Percentiles rank a stretch among this genome's conserved stretches.
Evolutionary conservation across 2,329 filamentous ascomycete genomes (phyloP).

Genomic region (Hortaea werneckii): DNA sequence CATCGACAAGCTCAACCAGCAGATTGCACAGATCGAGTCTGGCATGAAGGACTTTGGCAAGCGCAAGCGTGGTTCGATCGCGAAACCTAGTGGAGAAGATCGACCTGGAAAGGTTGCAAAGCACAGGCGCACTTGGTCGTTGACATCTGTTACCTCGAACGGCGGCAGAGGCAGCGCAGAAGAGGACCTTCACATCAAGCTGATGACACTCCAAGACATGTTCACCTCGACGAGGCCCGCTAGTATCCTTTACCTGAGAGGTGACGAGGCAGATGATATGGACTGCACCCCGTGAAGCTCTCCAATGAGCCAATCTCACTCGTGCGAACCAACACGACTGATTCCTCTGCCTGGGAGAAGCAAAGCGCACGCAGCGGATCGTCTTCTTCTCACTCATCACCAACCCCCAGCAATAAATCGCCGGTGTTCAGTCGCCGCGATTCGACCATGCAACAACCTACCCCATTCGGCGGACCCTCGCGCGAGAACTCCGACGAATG

Average conservation of each 20-base stretch:
- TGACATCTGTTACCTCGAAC: conserved; percentile 57
- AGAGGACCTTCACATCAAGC: conserved; percentile 69
- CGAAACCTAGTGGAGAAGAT: conserved; percentile 40
- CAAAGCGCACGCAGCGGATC: conserved; percentile 42
- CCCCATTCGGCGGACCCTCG: conserved; percentile 33
- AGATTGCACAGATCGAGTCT: conserved; percentile 65
- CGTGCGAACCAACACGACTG: conserved; percentile 38
- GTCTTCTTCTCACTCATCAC: conserved; percentile 46
- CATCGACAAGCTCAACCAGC: conserved; percentile 91
- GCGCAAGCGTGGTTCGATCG: conserved; percentile 46
- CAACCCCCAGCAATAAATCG: conserved; percentile 39
- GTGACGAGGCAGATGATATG: conserved; percentile 68
- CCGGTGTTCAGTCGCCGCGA: conserved; percentile 29
- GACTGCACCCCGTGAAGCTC: conserved; percentile 68
- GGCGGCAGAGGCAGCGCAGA: conserved; percentile 36
- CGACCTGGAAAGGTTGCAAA: conserved; percentile 74
- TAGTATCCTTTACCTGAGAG: conserved; percentile 67
- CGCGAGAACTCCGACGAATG: conserved; percentile 38
- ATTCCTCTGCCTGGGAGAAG: conserved; percentile 40
- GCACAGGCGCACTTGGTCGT: conserved; percentile 91
- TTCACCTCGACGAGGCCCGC: conserved; percentile 73
- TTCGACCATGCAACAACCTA: conserved; percentile 35
- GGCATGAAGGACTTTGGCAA: conserved; percentile 51
- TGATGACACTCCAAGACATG: conserved; percentile 75
- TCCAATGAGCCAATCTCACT: conserved; percentile 55